Percentiles rank a stretch among this genome's conserved stretches.
phyloP scores from a whole-genome alignment of 306 rosid species.

The Coriaria nepalensis region DNA sequence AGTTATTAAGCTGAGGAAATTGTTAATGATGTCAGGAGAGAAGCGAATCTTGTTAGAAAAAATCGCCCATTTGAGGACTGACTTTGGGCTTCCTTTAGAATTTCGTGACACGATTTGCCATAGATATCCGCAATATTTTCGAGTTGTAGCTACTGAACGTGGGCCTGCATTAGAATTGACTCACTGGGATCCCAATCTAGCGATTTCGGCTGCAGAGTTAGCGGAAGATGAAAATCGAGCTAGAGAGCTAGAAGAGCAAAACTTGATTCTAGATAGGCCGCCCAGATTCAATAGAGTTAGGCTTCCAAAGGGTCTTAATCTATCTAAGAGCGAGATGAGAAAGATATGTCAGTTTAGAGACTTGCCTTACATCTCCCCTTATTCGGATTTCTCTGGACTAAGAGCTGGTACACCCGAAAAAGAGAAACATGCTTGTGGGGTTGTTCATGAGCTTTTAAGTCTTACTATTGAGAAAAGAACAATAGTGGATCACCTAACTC shows the following conservation, averaged over 20 bases:
- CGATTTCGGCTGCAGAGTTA: slow-evolving; percentile 75
- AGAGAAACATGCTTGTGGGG: slow-evolving; percentile 84
- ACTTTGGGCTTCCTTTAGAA: slow-evolving; percentile 63
- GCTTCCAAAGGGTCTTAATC: slow-evolving; percentile 75
- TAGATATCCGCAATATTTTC: slow-evolving; percentile 65
- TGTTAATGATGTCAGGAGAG: slow-evolving; percentile 76
- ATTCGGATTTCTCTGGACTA: slow-evolving; percentile 62
- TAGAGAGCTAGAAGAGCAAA: slow-evolving; percentile 50
- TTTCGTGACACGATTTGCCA: slow-evolving; percentile 80
- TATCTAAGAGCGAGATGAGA: slow-evolving; percentile 72
- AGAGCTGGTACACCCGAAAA: slow-evolving; percentile 47
- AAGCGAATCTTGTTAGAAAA: slow-evolving; percentile 66
- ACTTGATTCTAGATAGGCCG: slow-evolving; percentile 73
- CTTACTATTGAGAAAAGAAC: slow-evolving; percentile 74
- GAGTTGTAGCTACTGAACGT: slow-evolving; percentile 55
- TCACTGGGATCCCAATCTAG: slow-evolving; percentile 89
- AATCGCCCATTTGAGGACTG: slow-evolving; percentile 55
- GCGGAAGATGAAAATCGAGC: slow-evolving; percentile 54
- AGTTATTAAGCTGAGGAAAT: slow-evolving; percentile 57
- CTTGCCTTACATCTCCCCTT: slow-evolving; percentile 66
- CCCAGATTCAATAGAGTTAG: slow-evolving; percentile 49
- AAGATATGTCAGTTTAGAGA: slow-evolving; percentile 62
- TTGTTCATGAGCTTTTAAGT: slow-evolving; percentile 80
- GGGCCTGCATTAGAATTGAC: slow-evolving; percentile 81
- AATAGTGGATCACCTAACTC: slow-evolving; percentile 77